Conservation (phyloP, 352 stramenopile species). For the Phytophthora sojae region DNA sequence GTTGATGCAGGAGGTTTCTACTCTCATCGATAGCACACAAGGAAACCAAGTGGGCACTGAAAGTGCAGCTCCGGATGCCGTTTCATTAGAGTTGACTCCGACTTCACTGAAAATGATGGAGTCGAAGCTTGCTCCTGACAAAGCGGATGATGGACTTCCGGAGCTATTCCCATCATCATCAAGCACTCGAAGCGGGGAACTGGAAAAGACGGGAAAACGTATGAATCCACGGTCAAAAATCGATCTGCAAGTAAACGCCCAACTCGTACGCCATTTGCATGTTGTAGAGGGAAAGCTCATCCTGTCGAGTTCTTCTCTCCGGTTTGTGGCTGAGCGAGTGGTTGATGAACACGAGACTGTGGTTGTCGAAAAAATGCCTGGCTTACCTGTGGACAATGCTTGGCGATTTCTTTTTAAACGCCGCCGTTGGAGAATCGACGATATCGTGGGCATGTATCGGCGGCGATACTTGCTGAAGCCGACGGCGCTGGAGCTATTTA, state of each 20-base stretch:
- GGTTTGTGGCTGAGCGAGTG: constrained; percentile 71
- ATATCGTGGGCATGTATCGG: constrained; percentile 74
- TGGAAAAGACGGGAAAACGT: constrained; percentile 20
- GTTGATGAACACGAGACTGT: constrained; percentile 80
- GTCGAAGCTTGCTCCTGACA: constrained; percentile 22
- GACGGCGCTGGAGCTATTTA: constrained; percentile 83
- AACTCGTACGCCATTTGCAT: constrained; percentile 81
- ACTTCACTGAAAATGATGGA: constrained; percentile 45
- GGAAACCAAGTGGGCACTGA: constrained; percentile 16
- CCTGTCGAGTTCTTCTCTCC: constrained; percentile 57
- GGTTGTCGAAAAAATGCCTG: constrained; percentile 61
- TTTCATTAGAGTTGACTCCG: constrained; percentile 30
- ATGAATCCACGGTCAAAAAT: constrained; percentile 27
- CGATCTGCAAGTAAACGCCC: constrained; percentile 59
- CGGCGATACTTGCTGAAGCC: constrained; percentile 85
- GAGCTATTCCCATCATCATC: constrained; percentile 34
- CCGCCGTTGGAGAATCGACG: constrained; percentile 72
- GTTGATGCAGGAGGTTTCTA: constrained; percentile 68
- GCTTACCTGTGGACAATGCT: constrained; percentile 43
- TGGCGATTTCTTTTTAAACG: constrained; percentile 84
- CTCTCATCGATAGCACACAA: constrained; percentile 52
- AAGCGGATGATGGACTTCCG: constrained; percentile 13
- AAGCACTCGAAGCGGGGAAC: constrained; percentile 10
- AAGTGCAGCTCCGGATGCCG: background rate
- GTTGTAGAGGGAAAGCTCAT: constrained; percentile 72